These are phyloP conservation scores for Chaetoceros tenuissimus DNA, from an alignment of 108 stramenopile species.

Conservation along the genomic window DNA sequence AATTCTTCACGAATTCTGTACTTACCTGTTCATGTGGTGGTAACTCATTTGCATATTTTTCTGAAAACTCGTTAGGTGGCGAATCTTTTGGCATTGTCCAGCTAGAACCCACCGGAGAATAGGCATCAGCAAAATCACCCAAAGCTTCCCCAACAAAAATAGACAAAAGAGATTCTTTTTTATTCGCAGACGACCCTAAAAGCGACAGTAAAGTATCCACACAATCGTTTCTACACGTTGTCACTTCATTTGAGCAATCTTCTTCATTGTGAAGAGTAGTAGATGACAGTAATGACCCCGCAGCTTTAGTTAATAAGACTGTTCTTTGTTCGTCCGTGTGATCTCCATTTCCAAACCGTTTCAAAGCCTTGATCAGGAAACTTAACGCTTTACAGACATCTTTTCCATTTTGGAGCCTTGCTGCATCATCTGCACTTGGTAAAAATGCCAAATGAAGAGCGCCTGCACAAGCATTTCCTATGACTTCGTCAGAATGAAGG, in stretches of 20 bases:
- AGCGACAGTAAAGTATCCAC: slow-evolving; percentile 49
- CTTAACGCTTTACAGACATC: slow-evolving; percentile 26
- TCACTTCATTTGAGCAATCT: slow-evolving; percentile 3
- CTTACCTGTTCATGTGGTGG: slow-evolving; percentile 62
- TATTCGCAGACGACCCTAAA: slow-evolving; percentile 52
- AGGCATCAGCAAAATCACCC: slow-evolving; percentile 42
- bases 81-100: slow-evolving; percentile 21
- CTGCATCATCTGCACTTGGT: slow-evolving; percentile 41
- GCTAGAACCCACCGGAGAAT: slow-evolving; percentile 14
- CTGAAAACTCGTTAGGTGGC: slow-evolving; percentile 36
- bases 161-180: slow-evolving; percentile 70
- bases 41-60: slow-evolving; percentile 35
- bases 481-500: slow-evolving; percentile 36
- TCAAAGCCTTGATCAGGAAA: slow-evolving; percentile 27
- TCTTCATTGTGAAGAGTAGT: slow-evolving; percentile 42
- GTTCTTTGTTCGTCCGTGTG: slow-evolving; percentile 43
- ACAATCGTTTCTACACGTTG: slow-evolving; percentile 21
- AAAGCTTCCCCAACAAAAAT: slow-evolving; percentile 69
- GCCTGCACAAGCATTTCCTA: slow-evolving; percentile 57
- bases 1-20: too few species aligned
- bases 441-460: slow-evolving; percentile 49
- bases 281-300: slow-evolving; percentile 50
- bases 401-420: slow-evolving; percentile 28
- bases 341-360: slow-evolving; percentile 48
- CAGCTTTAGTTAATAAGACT: slow-evolving; percentile 34